Base-by-base conservation (phyloP, 257 asterid species). In the Orobanche coerulescens region DNA sequence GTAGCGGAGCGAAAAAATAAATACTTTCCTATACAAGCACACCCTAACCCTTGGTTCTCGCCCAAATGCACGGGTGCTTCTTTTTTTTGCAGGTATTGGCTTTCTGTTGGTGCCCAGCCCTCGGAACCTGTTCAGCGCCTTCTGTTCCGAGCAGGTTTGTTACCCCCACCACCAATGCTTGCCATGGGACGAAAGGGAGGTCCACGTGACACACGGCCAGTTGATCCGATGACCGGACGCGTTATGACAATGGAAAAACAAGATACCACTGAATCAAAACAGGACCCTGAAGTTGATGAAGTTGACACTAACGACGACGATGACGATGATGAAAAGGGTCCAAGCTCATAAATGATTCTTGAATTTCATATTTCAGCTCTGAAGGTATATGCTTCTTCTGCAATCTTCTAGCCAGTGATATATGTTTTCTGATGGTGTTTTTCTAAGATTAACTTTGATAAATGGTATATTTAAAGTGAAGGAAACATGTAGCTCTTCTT, bases 181-280 rank as follows among this genome's bases (percentile, higher is more conserved):
- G 97, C 95, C 58, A 81, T 89, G 96, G 96, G 90, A 67, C 82
- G 86, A 26, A 89, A 93, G 77, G 97, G 95, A 14, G 99, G 99
- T 0, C 92, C 86, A 54, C 81, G 92, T 23, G 94, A 93, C 73
- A 84, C 64, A 33, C 81, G 90, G 14, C 86, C 84, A 2, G 72
- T 93, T 65, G 82, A 89, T 78, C 95, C 94, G 2, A 79, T 84
- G 88, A 81, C 96, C 1, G 96, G 95, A 49, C 86, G 82, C n/a
- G 62, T 80, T 68, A 42, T 78, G 36, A 54, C 74, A 8, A 77
- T 69, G 20, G 84, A 54, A 26, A 71, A 58, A 59, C 49, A 73
- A 47, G 62, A 49, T 0, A 48, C 6, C 20, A 68, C 8, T 59
- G 49, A 43, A 26, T 40, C 55, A 20, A 18, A 61, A 25, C 66